These are phyloP conservation scores for Starmerella stigmatis DNA, from an alignment of 805 yeast species.

Conservation along the genomic window DNA sequence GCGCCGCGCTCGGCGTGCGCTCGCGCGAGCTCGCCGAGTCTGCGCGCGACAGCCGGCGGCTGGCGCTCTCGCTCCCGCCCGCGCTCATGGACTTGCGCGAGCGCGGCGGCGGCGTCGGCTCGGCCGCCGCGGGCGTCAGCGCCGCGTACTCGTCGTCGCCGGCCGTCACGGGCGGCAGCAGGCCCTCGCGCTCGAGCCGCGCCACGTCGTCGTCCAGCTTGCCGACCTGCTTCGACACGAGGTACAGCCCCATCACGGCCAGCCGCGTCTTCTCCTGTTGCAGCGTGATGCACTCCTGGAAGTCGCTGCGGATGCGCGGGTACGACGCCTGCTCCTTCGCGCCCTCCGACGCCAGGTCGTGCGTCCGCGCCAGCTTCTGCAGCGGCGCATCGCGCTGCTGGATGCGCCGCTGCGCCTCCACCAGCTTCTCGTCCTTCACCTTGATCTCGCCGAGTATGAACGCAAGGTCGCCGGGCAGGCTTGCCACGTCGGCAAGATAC, in stretches of 20 bases:
- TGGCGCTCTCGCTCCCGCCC: not conserved
- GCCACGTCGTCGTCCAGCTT: conserved; percentile 67
- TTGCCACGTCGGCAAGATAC: conserved; percentile 52
- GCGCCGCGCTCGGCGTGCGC: not conserved
- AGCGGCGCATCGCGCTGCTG: conserved; percentile 66
- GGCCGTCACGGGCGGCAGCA: conserved; percentile 40
- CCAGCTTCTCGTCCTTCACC: conserved; percentile 52
- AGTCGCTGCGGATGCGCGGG: conserved; percentile 58
- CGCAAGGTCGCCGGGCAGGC: conserved; percentile 77
- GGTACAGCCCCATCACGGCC: conserved; percentile 73
- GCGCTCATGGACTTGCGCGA: conserved; percentile 8
- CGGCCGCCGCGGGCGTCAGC: conserved; percentile 13
- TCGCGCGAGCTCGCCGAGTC: not conserved
- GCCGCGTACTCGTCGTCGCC: conserved; percentile 16
- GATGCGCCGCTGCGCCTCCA: conserved; percentile 55
- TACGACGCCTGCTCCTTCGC: conserved; percentile 67
- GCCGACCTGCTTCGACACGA: conserved; percentile 63
- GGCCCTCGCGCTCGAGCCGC: conserved; percentile 65
- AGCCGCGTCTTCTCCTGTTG: conserved; percentile 71
- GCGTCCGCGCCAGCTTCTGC: conserved; percentile 69
- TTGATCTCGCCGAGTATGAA: conserved; percentile 71
- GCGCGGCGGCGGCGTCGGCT: conserved; percentile 12
- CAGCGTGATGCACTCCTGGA: conserved; percentile 45
- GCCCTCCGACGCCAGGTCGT: conserved; percentile 70
- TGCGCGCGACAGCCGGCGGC: conserved; percentile 1